Base-by-base conservation (phyloP, 805 yeast genomes). In the Candida ulmi region DNA sequence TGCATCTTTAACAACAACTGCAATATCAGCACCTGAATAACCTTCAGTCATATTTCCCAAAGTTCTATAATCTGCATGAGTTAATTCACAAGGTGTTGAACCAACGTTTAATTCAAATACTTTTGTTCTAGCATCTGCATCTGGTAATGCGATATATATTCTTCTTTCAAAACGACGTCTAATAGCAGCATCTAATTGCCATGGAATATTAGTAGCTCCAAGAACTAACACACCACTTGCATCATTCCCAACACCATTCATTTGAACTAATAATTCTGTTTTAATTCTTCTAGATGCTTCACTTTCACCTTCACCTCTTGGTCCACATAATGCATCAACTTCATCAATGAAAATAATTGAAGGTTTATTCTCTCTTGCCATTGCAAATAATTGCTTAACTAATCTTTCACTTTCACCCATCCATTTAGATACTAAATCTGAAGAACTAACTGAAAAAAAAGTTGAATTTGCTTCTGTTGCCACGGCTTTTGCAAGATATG, bases 161-260 rank as follows among this genome's bases (percentile, higher is more conserved):
- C 99, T 80, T 51, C 84, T 79, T 62, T 93, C 99, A 55, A 93
- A 93, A 62, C 99, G 81, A 66, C 99, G 81, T 62, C 99, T 77
- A 35, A 93, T 87, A 8, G 99, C 99, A 34, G 97, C 88, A 62
- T 93, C 99, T 50, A 93, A 71, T 66, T 91, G 97, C 99, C 99
- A 93, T 16, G 99, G 99, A 44, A 93, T 93, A 61, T 93, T 93
- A 8, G 99, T 93, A 2, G 99, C 99, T 23, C 99, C 99, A 38
- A 93, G 69, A 1, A 93, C 98, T 27, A 93, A 68, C 2, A 93
- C 97, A 8, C 99, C 99, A 35, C 74, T 72, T 1, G 96, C 68
- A 58, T 93, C 98, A 58, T 88, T 90, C 13, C 99, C 99, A 13
- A 93, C 99, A 52, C 99, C 99, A 62, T 93, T 93, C 99, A 93